Evolutionary conservation across 2,329 filamentous ascomycete genomes (phyloP), one percentile per base, ranked within the genome.

Genomic region (Alternaria conjuncta): DNA sequence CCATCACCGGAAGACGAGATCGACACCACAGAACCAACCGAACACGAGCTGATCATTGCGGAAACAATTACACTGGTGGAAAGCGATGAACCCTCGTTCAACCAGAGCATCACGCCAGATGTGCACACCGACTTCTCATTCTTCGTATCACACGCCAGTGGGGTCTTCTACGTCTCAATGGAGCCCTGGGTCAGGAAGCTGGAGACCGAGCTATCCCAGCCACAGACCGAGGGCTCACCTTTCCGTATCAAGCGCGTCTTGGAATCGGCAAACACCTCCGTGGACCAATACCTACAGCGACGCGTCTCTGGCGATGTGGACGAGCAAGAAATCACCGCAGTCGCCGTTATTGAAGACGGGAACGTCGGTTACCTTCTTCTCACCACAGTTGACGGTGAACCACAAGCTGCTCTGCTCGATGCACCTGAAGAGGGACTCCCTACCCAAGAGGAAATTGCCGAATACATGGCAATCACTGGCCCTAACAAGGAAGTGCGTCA

Each of bases 311-410:
- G 64, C 11, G 44, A 61, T 18, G 41, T 61, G 2, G 58, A 64
- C 5, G 65, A 72, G 44, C 66, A 65, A 71, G 80, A 67, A 76
- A 82, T 80, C 68, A 84, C 84, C 6, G 78, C 83, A 20, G 83
- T 81, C 56, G 78, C 88, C n/a, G 81, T 86, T 23, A 81, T 89
- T 36, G 81, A 86, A 53, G 86, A 89, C 65, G 83, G 84, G 11
- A 85, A 87, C 62, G 73, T 89, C 28, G 88, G 87, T 10, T 88
- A 88, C 68, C 78, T 90, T 26, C 74, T 90, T 47, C 79, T 88
- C 41, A 87, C 84, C 23, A 81, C 80, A 25, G 79, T 80, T 32
- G 79, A 80, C 8, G 82, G 82, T 49, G 82, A 83, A 64, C 84
- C 84, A 3, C 84, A 83, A 67, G 87, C 84, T 28, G 85, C 82